Percentiles rank a stretch among this genome's conserved stretches.
Conservation (phyloP, 1,284 basidiomycete species). For the Trichosporon sp. region DNA sequence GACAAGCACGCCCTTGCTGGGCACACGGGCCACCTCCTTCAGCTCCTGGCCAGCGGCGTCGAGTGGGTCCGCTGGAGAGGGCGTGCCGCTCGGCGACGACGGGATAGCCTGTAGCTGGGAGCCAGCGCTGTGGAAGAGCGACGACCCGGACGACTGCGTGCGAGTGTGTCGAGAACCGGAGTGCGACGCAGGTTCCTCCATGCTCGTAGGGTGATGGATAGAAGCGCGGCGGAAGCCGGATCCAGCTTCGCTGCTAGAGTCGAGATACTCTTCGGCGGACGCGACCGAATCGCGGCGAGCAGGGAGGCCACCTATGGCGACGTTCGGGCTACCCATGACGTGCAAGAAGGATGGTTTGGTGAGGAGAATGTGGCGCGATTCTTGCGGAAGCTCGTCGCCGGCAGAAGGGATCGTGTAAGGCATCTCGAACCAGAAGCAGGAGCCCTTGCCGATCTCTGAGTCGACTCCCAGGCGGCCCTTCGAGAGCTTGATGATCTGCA, state of each 20-base stretch:
- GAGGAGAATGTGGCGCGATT: neutral
- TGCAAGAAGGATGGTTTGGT: constrained; percentile 5
- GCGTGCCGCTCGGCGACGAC: neutral
- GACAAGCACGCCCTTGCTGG: neutral
- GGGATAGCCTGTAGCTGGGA: neutral
- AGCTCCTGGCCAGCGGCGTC: neutral
- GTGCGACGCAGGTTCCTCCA: neutral
- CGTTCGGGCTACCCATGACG: neutral
- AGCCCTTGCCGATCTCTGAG: constrained; percentile 50
- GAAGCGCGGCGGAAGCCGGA: neutral
- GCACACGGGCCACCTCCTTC: neutral
- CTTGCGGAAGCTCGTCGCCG: neutral
- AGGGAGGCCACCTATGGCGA: neutral
- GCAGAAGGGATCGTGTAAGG: neutral
- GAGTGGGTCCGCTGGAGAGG: neutral
- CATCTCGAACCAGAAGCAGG: constrained; percentile 49
- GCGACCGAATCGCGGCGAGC: neutral
- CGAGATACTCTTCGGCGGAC: neutral
- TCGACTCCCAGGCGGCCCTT: constrained; percentile 72
- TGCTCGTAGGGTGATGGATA: neutral
- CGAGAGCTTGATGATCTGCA: constrained; percentile 81
- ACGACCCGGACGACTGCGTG: neutral
- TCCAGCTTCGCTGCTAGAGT: neutral
- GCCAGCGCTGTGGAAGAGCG: neutral
- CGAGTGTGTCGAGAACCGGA: neutral